Evolutionary conservation across 495 filamentous ascomycete species (phyloP), one percentile per base, ranked within the genome.

Genomic region (Tetracladium setigerum): DNA sequence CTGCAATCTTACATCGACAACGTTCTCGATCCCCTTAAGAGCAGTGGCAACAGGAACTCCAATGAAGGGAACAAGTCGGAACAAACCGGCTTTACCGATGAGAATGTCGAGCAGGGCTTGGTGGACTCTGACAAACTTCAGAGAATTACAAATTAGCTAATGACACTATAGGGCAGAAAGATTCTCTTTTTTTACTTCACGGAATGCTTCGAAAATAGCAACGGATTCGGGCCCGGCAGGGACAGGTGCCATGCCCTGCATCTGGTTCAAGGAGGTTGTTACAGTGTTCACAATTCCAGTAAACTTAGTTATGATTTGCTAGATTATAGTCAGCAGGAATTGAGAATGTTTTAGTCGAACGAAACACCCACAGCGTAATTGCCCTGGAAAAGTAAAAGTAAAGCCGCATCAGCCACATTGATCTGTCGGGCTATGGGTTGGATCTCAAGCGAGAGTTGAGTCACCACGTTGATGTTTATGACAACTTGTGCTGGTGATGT

Each of bases 101-200:
- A 65, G 9, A 30, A 60, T 57, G 50, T 59, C 56, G 30, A 67
- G 52, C 1, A 62, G 57, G 2, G 12, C 35, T 52, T 62, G 47
- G 49, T 58, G 50, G 30, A 65, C 56, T 4, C 17, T 2, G 38
- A 55, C 55, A n/a, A 65, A 64, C 60, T 62, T 22, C 9, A 10
- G 13, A 5, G 18, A 16, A 14, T 11, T 8, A 44, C 15, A 11
- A 40, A 4, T 4, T 7, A 17, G 24, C 4, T 12, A 48, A 32
- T 22, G 47, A 14, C 13, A n/a, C 14, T 9, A 18, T 5, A 19
- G 19, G 36, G 12, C n/a, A 4, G 18, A 27, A 27, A 52, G 40
- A 35, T 10, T 22, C n/a, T n/a, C n/a, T n/a, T 12, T 12, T 38
- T 36, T 50, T 49, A 59, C 56, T 22, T 42, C 33, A 10, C 44